phyloP scores from a whole-genome alignment of 345 rosid species.

The Bruguiera sexangula region DNA sequence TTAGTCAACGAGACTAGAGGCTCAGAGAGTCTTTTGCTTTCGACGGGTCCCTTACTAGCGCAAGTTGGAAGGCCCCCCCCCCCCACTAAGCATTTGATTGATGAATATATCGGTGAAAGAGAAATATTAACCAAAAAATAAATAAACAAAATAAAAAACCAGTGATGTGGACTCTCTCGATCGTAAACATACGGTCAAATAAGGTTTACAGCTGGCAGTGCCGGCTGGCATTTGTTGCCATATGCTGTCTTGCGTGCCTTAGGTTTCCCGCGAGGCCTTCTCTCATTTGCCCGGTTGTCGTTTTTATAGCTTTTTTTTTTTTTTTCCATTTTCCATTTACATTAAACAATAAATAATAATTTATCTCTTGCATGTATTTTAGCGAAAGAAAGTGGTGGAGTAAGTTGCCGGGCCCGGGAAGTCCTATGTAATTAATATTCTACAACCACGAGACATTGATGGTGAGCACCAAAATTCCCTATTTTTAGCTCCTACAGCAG shows the following conservation, averaged over 20 bases:
- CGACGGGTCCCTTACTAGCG: neutral
- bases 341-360: too few relatives aligned
- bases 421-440: too few relatives aligned
- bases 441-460: too few relatives aligned
- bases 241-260: slow-evolving; percentile 6
- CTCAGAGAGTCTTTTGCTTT: too few relatives aligned
- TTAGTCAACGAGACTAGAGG: too few relatives aligned
- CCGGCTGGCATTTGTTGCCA: slow-evolving; percentile 20
- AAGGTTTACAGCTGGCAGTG: slow-evolving; percentile 18
- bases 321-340: neutral
- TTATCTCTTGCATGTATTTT: too few relatives aligned
- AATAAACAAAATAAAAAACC: neutral
- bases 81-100: too few relatives aligned
- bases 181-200: neutral
- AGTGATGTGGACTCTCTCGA: neutral
- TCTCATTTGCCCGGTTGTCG: neutral
- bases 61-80: neutral
- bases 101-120: too few relatives aligned
- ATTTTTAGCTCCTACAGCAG: too few relatives aligned
- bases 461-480: too few relatives aligned
- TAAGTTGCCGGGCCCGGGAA: too few relatives aligned
- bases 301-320: neutral
- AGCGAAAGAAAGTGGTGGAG: too few relatives aligned
- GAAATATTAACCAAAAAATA: neutral
- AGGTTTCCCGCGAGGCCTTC: slow-evolving; percentile 6